Conservation (phyloP, 1,139 yeast species). For the Saccharomycopsis hybrid region DNA sequence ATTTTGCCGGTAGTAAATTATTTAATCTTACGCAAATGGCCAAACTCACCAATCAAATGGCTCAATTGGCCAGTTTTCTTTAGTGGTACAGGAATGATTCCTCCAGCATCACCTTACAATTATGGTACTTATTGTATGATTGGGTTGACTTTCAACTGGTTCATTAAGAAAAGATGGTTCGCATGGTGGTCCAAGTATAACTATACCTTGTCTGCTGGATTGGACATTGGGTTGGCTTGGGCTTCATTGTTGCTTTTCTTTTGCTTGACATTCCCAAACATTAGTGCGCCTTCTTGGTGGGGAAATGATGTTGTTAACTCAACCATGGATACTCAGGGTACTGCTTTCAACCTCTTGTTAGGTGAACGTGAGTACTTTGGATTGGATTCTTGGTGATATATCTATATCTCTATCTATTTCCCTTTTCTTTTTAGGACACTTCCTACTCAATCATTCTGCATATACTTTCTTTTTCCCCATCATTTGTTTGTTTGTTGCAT, state of each 20-base stretch:
- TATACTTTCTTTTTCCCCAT: neutral
- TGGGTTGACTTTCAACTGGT: slow-evolving; percentile 47
- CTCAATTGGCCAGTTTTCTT: slow-evolving; percentile 47
- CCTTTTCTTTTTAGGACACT: neutral
- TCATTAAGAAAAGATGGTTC: slow-evolving; percentile 43
- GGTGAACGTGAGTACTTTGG: slow-evolving; percentile 34
- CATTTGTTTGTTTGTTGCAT: neutral
- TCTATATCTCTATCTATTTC: slow-evolving; percentile 15
- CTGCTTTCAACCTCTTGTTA: slow-evolving; percentile 26
- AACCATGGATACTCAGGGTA: slow-evolving; percentile 27
- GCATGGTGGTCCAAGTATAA: slow-evolving; percentile 66
- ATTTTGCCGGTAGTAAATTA: slow-evolving; percentile 39
- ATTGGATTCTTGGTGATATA: slow-evolving; percentile 29
- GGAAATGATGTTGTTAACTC: slow-evolving; percentile 37
- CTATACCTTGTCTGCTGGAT: slow-evolving; percentile 50
- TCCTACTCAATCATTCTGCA: neutral
- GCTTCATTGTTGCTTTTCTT: slow-evolving; percentile 44
- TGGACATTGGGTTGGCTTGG: slow-evolving; percentile 51
- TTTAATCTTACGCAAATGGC: slow-evolving; percentile 43
- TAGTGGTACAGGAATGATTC: slow-evolving; percentile 42
- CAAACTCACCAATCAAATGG: slow-evolving; percentile 38
- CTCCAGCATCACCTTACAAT: slow-evolving; percentile 50
- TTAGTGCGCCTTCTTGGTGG: slow-evolving; percentile 49
- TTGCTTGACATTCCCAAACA: slow-evolving; percentile 33
- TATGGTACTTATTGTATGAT: slow-evolving; percentile 43